These are phyloP conservation scores for Dryas drummondii DNA, from an alignment of 306 rosid genomes.

Conservation along the genomic window DNA sequence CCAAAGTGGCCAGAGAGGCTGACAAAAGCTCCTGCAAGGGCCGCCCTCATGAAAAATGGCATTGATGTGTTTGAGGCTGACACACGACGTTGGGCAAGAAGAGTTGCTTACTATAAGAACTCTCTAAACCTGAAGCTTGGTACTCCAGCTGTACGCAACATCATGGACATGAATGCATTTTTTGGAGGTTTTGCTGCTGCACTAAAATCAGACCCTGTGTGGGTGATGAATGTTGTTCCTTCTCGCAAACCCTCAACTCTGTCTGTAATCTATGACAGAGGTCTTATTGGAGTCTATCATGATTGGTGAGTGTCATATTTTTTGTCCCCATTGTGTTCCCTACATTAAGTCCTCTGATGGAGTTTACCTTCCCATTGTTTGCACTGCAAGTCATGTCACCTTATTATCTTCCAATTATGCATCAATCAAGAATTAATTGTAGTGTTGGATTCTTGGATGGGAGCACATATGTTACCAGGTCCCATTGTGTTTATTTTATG, in stretches of 20 bases:
- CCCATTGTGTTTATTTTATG: neutral
- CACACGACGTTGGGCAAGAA: conserved; percentile 82
- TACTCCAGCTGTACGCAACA: conserved; percentile 77
- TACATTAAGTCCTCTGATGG: neutral
- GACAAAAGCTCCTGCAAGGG: conserved; percentile 60
- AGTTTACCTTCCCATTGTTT: neutral
- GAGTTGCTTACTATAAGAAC: conserved; percentile 70
- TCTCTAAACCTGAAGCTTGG: conserved; percentile 81
- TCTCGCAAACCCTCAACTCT: conserved; percentile 72
- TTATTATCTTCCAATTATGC: neutral
- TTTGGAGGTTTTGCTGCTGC: conserved; percentile 99
- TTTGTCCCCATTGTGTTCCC: neutral
- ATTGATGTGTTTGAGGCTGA: conserved; percentile 87
- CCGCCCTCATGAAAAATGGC: conserved; percentile 61
- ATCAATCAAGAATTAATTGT: neutral
- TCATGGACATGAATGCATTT: conserved; percentile 97
- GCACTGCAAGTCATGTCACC: neutral
- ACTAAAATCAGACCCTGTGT: conserved; percentile 70
- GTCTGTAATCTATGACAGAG: conserved; percentile 76
- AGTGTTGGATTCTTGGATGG: neutral
- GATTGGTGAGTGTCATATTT: conserved; percentile 67
- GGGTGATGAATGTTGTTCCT: conserved; percentile 98
- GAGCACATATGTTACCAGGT: neutral
- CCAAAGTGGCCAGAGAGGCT: conserved; percentile 94
- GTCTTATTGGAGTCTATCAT: conserved; percentile 90